Evolutionary conservation across 2,329 filamentous ascomycete species (phyloP), one percentile per base, ranked within the genome.

Genomic region (Curvularia hawaiiensis): DNA sequence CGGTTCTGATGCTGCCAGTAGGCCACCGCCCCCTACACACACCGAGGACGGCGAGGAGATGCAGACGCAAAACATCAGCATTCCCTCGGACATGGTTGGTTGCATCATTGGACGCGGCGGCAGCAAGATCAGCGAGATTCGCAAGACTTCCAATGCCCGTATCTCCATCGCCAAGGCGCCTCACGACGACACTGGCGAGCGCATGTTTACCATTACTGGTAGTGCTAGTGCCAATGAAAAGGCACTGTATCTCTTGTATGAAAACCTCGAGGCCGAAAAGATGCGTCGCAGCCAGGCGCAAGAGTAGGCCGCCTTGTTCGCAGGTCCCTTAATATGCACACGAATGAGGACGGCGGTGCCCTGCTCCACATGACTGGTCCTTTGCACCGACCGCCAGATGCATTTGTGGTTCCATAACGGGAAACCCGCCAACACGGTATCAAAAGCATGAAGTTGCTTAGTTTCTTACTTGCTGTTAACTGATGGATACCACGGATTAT

Each of bases 141-240:
- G 95, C 78, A 96, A 97, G 83, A 93, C 89, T 61, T 99, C 95
- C 53, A 93, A 93, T 59, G 95, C 95, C 61, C 90, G 94, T 72
- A 99, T 99, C 80, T 97, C 93, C 45, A 98, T 98, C 77, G 94
- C 94, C 69, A 98, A 97, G 84, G 89, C 93, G 46, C 92, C 95
- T 55, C 95, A 99, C 73, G 95, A 99, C 70, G 95, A 98, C 68
- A 96, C 92, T 59, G 95, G 95, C 66, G 95, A 99, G 84, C 89
- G 95, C 72, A 99, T 99, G 95, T 99, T 99, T 82, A 99, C 95
- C 73, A 99, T 99, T 76, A 97, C 96, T 85, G 95, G 95, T 67
- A 96, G 91, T 60, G 89, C 91, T 59, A 90, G 89, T 79, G 92
- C 92, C 64, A 99, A 99, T 72, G 95, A 99, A 80, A 94, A 92